phyloP scores from a whole-genome alignment of 805 yeast species.

The Saturnispora kantuleensis region DNA sequence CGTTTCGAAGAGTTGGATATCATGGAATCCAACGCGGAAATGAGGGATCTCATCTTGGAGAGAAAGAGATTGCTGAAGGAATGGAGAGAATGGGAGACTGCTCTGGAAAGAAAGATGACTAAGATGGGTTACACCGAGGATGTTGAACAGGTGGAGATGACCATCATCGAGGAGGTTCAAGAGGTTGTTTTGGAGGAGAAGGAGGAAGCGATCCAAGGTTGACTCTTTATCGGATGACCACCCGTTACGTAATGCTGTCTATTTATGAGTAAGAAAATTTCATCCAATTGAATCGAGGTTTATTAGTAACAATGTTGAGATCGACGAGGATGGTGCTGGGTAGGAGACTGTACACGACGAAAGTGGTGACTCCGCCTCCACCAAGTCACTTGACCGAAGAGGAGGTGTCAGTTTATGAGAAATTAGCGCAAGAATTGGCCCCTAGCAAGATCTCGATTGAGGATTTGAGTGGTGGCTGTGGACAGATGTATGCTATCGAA shows the following conservation, averaged over 20 bases:
- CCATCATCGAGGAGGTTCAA: slow-evolving; percentile 65
- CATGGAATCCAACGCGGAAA: slow-evolving; percentile 89
- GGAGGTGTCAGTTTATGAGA: slow-evolving; percentile 53
- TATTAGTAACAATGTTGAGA: slow-evolving; percentile 2
- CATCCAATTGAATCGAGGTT: too few species aligned
- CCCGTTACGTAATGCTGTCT: too few species aligned
- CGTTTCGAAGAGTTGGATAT: slow-evolving; percentile 93
- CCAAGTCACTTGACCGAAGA: slow-evolving; percentile 18
- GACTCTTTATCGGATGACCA: too few species aligned
- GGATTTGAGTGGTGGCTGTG: slow-evolving; percentile 94
- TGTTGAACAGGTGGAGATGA: slow-evolving; percentile 38
- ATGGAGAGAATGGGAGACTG: slow-evolving; percentile 74
- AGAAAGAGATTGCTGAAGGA: slow-evolving; percentile 76
- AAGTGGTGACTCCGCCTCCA: not conserved
- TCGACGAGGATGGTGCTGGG: not conserved
- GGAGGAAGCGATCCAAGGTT: slow-evolving; percentile 52
- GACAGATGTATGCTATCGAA: slow-evolving; percentile 88
- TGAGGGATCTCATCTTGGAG: slow-evolving; percentile 76
- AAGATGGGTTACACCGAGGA: slow-evolving; percentile 38
- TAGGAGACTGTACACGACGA: not conserved
- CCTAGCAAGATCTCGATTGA: slow-evolving; percentile 60
- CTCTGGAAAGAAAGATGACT: slow-evolving; percentile 37
- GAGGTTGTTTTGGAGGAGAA: slow-evolving; percentile 66
- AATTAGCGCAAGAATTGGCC: slow-evolving; percentile 41
- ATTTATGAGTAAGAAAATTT: too few species aligned